Base-by-base conservation (phyloP, 352 stramenopile species). In the Globisporangium irregulare region DNA sequence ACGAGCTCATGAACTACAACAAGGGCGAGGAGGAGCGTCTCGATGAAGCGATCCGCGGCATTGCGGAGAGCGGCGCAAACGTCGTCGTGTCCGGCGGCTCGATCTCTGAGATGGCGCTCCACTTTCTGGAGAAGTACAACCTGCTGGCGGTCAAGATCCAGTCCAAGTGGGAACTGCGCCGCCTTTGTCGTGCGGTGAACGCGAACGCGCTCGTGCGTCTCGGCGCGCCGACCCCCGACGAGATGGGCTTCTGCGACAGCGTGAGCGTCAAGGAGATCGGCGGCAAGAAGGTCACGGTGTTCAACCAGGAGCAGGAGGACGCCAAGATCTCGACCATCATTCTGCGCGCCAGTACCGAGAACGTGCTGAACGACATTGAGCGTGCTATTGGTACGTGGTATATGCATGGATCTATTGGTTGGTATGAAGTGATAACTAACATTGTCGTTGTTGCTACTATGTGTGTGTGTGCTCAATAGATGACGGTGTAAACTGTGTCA, bases 1-100 rank as follows among this genome's bases (percentile, higher is more conserved):
- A 99, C 59, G 98, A 99, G 84, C 90, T 99, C 69, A 98, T 99
- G 85, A 98, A 98, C 81, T 99, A 99, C 94, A 99, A 99, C 89
- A 99, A 98, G 84, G 95, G 92, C 32, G 98, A 99, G 81, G 98
- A 99, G 83, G 92, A 94, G 67, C 95, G 97, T 75, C 93, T 99
- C 73, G 97, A 99, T 69, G 97, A 99, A 79, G 96, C 98, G 36
- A 96, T 99, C 66, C 96, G 97, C 69, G 88, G 80, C 53, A 99
- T 99, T 76, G 95, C 95, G 36, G 93, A 99, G 61, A 95, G 92
- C 4, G 98, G 98, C 48, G 90, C 96, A 36, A 97, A 97, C 68
- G 96, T 99, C 25, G 89, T 99, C 62, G 96, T 99, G 51, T 96
- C 90, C 20, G 97, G 97, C 54, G 98, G 98, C 34, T 98, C 89